Conservation (phyloP, 257 asterid genomes). For the Rubia yunnanensis region DNA sequence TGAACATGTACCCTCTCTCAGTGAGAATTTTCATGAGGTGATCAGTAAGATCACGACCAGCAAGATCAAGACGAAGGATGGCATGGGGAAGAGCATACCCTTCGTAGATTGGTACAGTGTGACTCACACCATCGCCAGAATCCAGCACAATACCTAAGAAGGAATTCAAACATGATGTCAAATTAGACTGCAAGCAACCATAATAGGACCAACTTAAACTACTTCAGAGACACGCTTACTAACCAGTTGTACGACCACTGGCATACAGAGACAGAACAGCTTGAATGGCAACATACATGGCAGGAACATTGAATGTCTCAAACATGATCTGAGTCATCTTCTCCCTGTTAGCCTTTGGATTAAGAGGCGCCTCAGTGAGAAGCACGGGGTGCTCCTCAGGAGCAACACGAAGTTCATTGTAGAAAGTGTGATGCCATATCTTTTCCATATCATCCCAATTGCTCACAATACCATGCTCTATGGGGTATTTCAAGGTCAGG, state of each 20-base stretch:
- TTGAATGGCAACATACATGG: constrained; percentile 46
- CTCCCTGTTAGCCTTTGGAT: constrained; percentile 39
- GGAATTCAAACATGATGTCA: background rate
- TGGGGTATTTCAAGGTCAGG: constrained; percentile 34
- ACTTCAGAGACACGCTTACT: background rate
- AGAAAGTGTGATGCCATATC: constrained; percentile 43
- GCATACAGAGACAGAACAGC: constrained; percentile 45
- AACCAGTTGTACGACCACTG: constrained; percentile 47
- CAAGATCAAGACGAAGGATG: constrained; percentile 17
- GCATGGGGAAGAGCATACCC: constrained; percentile 34
- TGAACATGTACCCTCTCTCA: constrained; percentile 31
- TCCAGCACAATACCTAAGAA: constrained; percentile 29
- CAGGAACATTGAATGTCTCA: constrained; percentile 37
- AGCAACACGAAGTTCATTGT: constrained; percentile 36
- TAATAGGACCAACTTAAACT: background rate
- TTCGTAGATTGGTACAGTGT: constrained; percentile 34
- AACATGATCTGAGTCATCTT: constrained; percentile 45
- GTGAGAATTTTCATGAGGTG: constrained; percentile 22
- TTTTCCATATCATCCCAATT: constrained; percentile 51
- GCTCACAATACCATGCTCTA: constrained; percentile 40
- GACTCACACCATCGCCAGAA: constrained; percentile 38
- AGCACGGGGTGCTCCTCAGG: constrained; percentile 43
- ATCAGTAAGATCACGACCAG: constrained; percentile 34
- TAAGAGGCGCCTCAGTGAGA: constrained; percentile 41
- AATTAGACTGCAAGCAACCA: background rate